Percentiles rank a stretch among this genome's conserved stretches.
Evolutionary conservation across 768 basidiomycete genomes (phyloP).

Genomic region (Lactarius psammicola): DNA sequence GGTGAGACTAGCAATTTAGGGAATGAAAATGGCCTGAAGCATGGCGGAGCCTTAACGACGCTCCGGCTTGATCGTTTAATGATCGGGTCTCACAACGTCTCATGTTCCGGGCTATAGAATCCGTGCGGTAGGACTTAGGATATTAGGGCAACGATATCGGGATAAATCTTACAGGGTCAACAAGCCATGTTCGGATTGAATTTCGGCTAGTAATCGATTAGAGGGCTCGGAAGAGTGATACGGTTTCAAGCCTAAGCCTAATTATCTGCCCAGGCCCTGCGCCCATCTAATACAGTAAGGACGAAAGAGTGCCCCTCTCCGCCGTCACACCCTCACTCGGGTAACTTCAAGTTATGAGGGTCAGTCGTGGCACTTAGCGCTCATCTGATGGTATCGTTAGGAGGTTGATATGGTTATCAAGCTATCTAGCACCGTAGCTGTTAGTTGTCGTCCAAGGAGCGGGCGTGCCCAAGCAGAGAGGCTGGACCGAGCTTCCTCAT

Average conservation of each 20-base stretch:
- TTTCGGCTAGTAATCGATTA: constrained; percentile 12
- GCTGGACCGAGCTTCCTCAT: constrained; percentile 4
- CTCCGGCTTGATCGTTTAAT: background rate
- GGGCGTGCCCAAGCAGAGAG: constrained; percentile 5
- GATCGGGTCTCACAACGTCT: background rate
- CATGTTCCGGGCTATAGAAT: background rate
- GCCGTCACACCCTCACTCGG: constrained; percentile 17
- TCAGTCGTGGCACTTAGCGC: constrained; percentile 19
- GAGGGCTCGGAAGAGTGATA: constrained; percentile 2
- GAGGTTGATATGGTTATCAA: constrained; percentile 20
- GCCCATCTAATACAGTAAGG: constrained; percentile 14
- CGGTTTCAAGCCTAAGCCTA: background rate
- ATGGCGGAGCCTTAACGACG: background rate
- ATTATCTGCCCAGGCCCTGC: constrained; percentile 9
- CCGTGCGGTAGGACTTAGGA: background rate
- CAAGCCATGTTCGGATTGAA: background rate
- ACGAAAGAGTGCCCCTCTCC: background rate
- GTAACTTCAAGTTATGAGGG: background rate
- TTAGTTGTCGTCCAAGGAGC: constrained; percentile 3
- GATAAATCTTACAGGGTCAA: background rate
- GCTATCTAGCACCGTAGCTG: constrained; percentile 4
- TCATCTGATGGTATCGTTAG: constrained; percentile 17
- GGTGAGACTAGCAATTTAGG: background rate
- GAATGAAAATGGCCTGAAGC: background rate
- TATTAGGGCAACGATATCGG: background rate